Percentiles rank a stretch among this genome's conserved stretches.
These are phyloP conservation scores for Leccinum truebloodii DNA, from an alignment of 768 basidiomycete species.

Conservation along the genomic window DNA sequence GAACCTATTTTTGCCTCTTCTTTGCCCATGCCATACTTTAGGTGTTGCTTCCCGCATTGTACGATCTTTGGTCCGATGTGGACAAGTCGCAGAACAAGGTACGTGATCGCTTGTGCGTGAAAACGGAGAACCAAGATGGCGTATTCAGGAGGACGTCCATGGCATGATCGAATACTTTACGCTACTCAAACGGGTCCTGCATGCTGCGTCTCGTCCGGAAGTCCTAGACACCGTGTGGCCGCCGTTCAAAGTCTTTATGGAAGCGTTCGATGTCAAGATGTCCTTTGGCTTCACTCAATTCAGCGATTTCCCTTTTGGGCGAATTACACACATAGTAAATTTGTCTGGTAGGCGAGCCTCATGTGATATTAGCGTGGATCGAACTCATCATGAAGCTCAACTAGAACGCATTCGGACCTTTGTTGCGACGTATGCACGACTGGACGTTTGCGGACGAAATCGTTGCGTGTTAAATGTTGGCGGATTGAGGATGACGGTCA, in stretches of 20 bases:
- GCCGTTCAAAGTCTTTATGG: constrained; percentile 77
- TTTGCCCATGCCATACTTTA: constrained; percentile 20
- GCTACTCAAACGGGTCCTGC: constrained; percentile 64
- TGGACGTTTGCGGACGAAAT: constrained; percentile 79
- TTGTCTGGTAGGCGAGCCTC: constrained; percentile 43
- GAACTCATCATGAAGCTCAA: constrained; percentile 92
- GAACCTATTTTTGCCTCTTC: constrained; percentile 8
- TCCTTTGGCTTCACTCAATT: constrained; percentile 33
- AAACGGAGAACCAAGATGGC: neutral
- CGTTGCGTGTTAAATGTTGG: constrained; percentile 36
- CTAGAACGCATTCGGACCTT: constrained; percentile 84
- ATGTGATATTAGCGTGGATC: constrained; percentile 71
- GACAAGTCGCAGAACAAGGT: constrained; percentile 40
- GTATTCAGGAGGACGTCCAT: constrained; percentile 25
- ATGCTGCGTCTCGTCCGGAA: constrained; percentile 59
- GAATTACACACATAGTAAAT: neutral
- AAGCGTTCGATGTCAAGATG: constrained; percentile 63
- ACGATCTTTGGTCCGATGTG: constrained; percentile 53
- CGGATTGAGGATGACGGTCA: neutral
- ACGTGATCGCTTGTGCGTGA: constrained; percentile 1
- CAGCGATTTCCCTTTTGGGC: constrained; percentile 1
- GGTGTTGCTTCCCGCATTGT: constrained; percentile 64
- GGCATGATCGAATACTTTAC: constrained; percentile 56
- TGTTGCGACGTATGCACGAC: constrained; percentile 90
- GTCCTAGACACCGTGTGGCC: constrained; percentile 66